Conservation (phyloP, 2,329 filamentous ascomycete genomes). For the Cytospora mali region DNA sequence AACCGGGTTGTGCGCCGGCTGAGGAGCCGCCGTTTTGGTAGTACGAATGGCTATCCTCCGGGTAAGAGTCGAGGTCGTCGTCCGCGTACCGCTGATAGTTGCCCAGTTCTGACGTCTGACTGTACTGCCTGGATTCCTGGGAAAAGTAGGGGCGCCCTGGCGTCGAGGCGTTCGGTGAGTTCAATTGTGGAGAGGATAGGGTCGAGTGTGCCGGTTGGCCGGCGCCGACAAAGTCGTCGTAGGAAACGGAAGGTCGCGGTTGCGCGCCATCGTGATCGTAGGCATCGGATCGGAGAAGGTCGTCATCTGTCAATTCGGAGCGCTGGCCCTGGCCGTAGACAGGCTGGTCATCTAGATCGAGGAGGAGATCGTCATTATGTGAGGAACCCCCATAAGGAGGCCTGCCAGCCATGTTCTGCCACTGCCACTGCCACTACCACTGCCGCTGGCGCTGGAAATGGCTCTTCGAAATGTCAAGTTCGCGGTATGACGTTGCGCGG, state of each 20-base stretch:
- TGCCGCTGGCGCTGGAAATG: conserved; percentile 8
- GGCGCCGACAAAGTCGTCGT: conserved; percentile 90
- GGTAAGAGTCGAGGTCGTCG: conserved; percentile 76
- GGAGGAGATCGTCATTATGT: conserved; percentile 63
- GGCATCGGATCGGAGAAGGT: conserved; percentile 74
- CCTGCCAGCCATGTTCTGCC: conserved; percentile 58
- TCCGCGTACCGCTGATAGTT: conserved; percentile 92
- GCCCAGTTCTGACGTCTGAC: conserved; percentile 78
- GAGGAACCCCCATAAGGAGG: conserved; percentile 55
- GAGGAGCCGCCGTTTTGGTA: conserved; percentile 71
- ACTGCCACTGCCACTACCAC: not conserved
- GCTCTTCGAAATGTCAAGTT: conserved; percentile 18
- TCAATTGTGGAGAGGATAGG: conserved; percentile 28
- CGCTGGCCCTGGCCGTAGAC: conserved; percentile 75
- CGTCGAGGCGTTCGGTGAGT: conserved; percentile 39
- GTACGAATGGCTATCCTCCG: conserved; percentile 76
- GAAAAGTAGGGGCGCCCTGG: conserved; percentile 47
- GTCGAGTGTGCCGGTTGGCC: conserved; percentile 47
- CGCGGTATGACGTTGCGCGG: conserved; percentile 27
- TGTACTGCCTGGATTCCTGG: conserved; percentile 49
- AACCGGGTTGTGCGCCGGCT: conserved; percentile 56
- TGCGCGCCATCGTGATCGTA: conserved; percentile 67
- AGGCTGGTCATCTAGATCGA: conserved; percentile 74
- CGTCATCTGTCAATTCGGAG: conserved; percentile 79
- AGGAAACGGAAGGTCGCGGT: conserved; percentile 82